Evolutionary conservation across 768 basidiomycete species (phyloP).

Genomic region (Hebeloma cylindrosporum): DNA sequence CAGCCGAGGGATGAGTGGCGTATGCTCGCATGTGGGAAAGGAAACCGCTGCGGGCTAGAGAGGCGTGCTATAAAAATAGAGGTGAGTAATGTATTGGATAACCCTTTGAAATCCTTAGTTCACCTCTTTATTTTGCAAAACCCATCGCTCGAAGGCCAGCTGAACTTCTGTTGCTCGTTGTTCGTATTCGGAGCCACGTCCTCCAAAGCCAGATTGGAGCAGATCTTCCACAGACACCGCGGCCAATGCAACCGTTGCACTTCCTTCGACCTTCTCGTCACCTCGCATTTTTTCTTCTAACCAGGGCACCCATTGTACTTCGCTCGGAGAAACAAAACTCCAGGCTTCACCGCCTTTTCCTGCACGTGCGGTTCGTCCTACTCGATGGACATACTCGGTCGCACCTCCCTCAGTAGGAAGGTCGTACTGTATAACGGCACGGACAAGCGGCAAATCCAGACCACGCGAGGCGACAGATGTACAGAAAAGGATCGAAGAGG

Average conservation of each 20-base stretch:
- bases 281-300: conserved; percentile 80
- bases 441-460: conserved; percentile 91
- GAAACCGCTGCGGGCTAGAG: conserved; percentile 81
- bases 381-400: conserved; percentile 95
- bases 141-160: conserved; percentile 94
- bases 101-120: conserved; percentile 6
- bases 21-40: conserved; percentile 94
- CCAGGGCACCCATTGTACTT: conserved; percentile 90
- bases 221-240: conserved; percentile 69
- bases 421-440: conserved; percentile 94
- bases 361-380: conserved; percentile 95
- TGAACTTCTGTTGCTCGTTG: conserved; percentile 94
- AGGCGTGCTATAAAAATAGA: conserved; percentile 56
- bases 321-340: conserved; percentile 87
- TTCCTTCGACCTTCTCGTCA: conserved; percentile 33
- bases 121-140: conserved; percentile 72
- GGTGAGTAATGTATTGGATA: no score
- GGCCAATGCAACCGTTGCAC: conserved; percentile 50
- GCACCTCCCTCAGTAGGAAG: conserved; percentile 96
- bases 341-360: conserved; percentile 96
- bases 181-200: conserved; percentile 78
- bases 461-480: conserved; percentile 99
- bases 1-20: conserved; percentile 92
- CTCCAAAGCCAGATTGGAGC: conserved; percentile 82
- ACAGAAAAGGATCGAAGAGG: conserved; percentile 80